Percentiles rank a stretch among this genome's conserved stretches.
phyloP scores from a whole-genome alignment of 257 asterid species.

The Nicotiana paniculata region DNA sequence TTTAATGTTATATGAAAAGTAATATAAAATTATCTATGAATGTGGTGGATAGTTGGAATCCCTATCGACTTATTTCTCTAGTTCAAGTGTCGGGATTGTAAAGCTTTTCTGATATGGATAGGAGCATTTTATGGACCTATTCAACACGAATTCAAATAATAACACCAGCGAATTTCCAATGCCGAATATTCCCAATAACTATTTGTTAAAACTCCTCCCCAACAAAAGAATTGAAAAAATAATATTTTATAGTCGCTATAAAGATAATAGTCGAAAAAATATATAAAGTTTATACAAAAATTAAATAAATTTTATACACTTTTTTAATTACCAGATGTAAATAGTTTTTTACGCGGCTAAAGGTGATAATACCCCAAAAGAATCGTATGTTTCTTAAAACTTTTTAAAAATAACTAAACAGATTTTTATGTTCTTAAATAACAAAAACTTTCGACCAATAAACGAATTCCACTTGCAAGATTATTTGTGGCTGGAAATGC shows the following conservation, averaged over 20 bases:
- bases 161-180: not conserved
- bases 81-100: not conserved
- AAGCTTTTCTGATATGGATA: rapidly evolving
- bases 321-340: too few species aligned
- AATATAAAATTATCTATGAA: too few species aligned
- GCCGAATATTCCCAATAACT: too few species aligned
- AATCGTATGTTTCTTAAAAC: not conserved
- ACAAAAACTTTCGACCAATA: not conserved
- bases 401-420: not conserved
- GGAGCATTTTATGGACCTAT: not conserved
- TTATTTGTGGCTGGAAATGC: not conserved
- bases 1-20: too few species aligned
- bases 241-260: too few species aligned
- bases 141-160: not conserved
- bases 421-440: not conserved
- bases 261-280: too few species aligned
- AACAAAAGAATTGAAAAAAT: too few species aligned
- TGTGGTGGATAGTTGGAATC: not conserved
- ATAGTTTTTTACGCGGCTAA: too few species aligned
- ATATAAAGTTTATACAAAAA: too few species aligned
- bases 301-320: too few species aligned
- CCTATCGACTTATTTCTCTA: not conserved
- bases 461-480: not conserved
- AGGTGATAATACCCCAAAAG: too few species aligned
- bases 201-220: not conserved